phyloP scores from a whole-genome alignment of 2,329 filamentous ascomycete genomes.

The Sporothrix phasma region DNA sequence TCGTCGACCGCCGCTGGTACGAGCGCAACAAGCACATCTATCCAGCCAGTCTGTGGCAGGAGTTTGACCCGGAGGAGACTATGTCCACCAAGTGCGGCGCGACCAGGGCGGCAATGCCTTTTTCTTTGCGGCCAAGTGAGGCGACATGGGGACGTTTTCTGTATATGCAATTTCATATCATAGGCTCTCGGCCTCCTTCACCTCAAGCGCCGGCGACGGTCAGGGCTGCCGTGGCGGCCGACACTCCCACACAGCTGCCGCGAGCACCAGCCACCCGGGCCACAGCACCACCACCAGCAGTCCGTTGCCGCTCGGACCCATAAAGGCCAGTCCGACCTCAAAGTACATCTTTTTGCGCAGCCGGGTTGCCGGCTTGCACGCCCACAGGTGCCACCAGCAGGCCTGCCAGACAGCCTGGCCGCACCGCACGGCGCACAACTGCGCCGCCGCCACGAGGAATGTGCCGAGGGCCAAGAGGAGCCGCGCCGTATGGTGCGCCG shows the following conservation, averaged over 20 bases:
- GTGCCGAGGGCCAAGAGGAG: background rate
- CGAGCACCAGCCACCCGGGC: conserved; percentile 46
- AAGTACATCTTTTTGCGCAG: conserved; percentile 24
- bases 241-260: conserved; percentile 27
- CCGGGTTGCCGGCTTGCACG: conserved; percentile 12
- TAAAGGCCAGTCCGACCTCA: conserved; percentile 41
- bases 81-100: conserved; percentile 64
- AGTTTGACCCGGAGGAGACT: conserved; percentile 86
- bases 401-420: background rate
- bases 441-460: background rate
- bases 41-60: conserved; percentile 89
- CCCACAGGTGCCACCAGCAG: conserved; percentile 12
- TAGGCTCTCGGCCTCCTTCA: background rate
- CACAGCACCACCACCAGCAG: conserved; percentile 44
- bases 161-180: background rate
- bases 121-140: conserved; percentile 56
- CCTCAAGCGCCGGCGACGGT: background rate
- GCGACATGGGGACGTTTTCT: background rate
- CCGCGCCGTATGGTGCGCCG: background rate
- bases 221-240: conserved; percentile 27
- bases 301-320: conserved; percentile 40
- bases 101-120: conserved; percentile 87
- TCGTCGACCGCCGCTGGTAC: conserved; percentile 94
- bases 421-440: background rate
- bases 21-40: conserved; percentile 98